These are phyloP conservation scores for Salvia rosmarinus DNA, from an alignment of 257 asterid genomes.

Conservation along the genomic window DNA sequence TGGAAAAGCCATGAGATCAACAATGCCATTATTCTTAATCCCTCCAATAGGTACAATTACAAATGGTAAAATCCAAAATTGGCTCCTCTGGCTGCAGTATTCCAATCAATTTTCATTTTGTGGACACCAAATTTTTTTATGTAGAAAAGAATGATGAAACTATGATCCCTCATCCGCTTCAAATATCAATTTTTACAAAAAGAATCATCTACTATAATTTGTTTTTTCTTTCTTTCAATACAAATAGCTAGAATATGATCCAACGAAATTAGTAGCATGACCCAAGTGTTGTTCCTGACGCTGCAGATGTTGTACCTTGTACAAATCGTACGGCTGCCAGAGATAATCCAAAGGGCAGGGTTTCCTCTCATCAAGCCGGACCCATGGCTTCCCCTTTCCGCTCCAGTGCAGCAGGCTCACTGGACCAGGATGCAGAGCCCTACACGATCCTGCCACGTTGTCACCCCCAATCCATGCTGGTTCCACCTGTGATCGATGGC, in stretches of 20 bases:
- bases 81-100: conserved; percentile 15
- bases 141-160: conserved; percentile 11
- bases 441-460: conserved; percentile 73
- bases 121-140: not conserved
- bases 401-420: conserved; percentile 83
- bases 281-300: conserved; percentile 24
- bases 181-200: conserved; percentile 50
- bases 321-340: conserved; percentile 77
- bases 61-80: conserved; percentile 33
- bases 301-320: conserved; percentile 40
- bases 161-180: not conserved
- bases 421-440: conserved; percentile 78
- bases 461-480: conserved; percentile 90
- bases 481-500: conserved; percentile 78
- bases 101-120: not conserved
- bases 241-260: conserved; percentile 43
- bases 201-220: conserved; percentile 8
- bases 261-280: conserved; percentile 32
- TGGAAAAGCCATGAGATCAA: not conserved
- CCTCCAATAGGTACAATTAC: not conserved
- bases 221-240: conserved; percentile 26
- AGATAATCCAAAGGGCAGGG: conserved; percentile 78
- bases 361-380: conserved; percentile 61
- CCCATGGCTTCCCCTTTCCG: conserved; percentile 89
- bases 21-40: conserved; percentile 20